These are phyloP conservation scores for Hemisphaericaspora subhashii DNA, from an alignment of 1,139 yeast genomes.

Conservation along the genomic window DNA sequence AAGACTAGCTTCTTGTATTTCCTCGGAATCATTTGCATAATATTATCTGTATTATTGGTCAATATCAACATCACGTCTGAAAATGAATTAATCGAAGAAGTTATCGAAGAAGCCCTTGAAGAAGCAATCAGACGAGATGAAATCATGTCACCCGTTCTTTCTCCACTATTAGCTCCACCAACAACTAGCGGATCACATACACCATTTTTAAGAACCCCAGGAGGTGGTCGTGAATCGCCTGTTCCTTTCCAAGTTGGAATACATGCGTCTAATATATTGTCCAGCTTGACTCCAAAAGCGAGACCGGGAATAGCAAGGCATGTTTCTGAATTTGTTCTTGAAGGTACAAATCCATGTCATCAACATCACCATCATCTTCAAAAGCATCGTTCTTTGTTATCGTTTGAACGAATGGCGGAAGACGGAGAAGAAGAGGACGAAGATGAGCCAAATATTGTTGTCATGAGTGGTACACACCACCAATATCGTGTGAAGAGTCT, in stretches of 20 bases:
- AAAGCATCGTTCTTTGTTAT: background rate
- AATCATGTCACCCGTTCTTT: constrained; percentile 44
- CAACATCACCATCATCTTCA: constrained; percentile 5
- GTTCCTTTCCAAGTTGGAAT: constrained; percentile 12
- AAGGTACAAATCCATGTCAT: background rate
- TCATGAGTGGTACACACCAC: constrained; percentile 45
- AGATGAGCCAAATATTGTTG: constrained; percentile 17
- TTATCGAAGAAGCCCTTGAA: constrained; percentile 50
- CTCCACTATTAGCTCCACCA: constrained; percentile 35
- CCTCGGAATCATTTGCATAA: constrained; percentile 47
- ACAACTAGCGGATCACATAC: constrained; percentile 7
- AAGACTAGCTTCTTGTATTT: constrained; percentile 35
- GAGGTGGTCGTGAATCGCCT: constrained; percentile 6
- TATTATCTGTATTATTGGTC: constrained; percentile 47
- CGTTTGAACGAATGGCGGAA: background rate
- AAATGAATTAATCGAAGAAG: constrained; percentile 46
- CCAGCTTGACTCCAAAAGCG: constrained; percentile 14
- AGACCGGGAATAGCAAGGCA: constrained; percentile 7
- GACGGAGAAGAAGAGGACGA: background rate
- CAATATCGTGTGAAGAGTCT: constrained; percentile 36
- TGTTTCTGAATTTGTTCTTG: constrained; percentile 10
- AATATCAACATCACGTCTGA: constrained; percentile 45
- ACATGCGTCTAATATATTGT: constrained; percentile 3
- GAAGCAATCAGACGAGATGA: constrained; percentile 50
- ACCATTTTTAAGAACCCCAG: constrained; percentile 3